phyloP scores from a whole-genome alignment of 257 asterid genomes.

The Catharanthus roseus region DNA sequence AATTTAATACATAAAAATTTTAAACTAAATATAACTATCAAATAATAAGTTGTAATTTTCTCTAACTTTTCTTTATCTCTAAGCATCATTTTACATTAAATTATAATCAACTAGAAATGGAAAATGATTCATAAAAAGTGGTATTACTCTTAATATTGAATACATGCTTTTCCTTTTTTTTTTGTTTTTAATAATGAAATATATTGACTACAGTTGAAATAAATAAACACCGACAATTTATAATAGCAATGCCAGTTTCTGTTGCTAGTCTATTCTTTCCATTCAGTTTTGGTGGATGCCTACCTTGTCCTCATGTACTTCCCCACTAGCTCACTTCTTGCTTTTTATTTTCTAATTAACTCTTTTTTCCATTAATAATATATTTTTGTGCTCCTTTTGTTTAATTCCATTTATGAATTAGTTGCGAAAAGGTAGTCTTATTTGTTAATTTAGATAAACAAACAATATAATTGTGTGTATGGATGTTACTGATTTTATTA shows the following conservation, averaged over 20 bases:
- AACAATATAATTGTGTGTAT: background rate
- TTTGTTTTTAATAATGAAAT: too few species aligned
- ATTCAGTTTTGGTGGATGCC: slow-evolving; percentile 6
- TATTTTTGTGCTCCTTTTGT: background rate
- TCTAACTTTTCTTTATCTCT: too few species aligned
- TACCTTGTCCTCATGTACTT: background rate
- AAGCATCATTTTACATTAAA: too few species aligned
- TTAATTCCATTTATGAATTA: background rate
- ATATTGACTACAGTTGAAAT: background rate
- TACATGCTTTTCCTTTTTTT: too few species aligned
- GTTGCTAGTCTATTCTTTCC: slow-evolving; percentile 8
- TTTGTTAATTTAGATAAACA: background rate
- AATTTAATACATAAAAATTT: too few species aligned
- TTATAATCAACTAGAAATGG: background rate
- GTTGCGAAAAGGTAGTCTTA: background rate
- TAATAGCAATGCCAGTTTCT: slow-evolving; percentile 18
- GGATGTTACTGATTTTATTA: too few species aligned
- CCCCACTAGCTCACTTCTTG: background rate
- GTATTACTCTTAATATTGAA: too few species aligned
- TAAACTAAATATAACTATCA: too few species aligned
- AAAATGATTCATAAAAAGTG: background rate
- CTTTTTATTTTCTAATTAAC: background rate
- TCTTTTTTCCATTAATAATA: background rate
- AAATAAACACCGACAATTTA: slow-evolving; percentile 40
- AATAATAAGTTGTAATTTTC: too few species aligned